Evolutionary conservation across 495 filamentous ascomycete species (phyloP).

Genomic region (Aspergillus egyptiacus): DNA sequence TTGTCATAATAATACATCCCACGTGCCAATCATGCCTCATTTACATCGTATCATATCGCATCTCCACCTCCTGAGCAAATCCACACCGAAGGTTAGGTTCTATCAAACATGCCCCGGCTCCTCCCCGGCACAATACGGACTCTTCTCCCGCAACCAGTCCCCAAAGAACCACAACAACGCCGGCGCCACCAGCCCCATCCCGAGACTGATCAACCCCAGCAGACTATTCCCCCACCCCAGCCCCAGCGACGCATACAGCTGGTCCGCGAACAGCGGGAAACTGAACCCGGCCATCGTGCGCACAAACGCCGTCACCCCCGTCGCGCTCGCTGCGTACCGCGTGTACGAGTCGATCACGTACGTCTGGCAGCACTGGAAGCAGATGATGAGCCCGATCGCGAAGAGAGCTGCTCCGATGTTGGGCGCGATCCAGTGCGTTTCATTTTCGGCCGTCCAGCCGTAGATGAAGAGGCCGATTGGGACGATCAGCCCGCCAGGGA

Average conservation of each 20-base stretch:
- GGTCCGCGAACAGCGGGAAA: conserved; percentile 10
- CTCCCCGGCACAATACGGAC: conserved; percentile 5
- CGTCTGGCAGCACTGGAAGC: conserved; percentile 15
- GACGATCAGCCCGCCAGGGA: conserved; percentile 12
- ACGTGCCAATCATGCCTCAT: neutral
- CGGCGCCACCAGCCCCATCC: conserved; percentile 6
- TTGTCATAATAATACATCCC: neutral
- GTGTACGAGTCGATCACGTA: conserved; percentile 15
- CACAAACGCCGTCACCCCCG: conserved; percentile 12
- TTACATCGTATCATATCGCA: neutral
- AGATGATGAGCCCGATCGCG: conserved; percentile 30
- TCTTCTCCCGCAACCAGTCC: conserved; percentile 7
- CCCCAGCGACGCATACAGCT: conserved; percentile 10
- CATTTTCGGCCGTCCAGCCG: conserved; percentile 13
- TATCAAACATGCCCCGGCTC: neutral
- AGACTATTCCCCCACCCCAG: conserved; percentile 16
- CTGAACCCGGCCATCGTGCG: conserved; percentile 14
- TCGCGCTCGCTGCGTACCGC: conserved; percentile 13
- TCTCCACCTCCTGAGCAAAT: neutral
- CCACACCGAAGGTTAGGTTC: neutral
- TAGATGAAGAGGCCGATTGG: conserved; percentile 17
- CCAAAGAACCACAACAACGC: conserved; percentile 13
- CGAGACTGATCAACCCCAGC: conserved; percentile 8
- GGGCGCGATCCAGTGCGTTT: conserved; percentile 48
- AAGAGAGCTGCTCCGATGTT: conserved; percentile 41